These are phyloP conservation scores for Chlamydomonas applanata DNA, from an alignment of 139 green algal genomes.

Conservation along the genomic window DNA sequence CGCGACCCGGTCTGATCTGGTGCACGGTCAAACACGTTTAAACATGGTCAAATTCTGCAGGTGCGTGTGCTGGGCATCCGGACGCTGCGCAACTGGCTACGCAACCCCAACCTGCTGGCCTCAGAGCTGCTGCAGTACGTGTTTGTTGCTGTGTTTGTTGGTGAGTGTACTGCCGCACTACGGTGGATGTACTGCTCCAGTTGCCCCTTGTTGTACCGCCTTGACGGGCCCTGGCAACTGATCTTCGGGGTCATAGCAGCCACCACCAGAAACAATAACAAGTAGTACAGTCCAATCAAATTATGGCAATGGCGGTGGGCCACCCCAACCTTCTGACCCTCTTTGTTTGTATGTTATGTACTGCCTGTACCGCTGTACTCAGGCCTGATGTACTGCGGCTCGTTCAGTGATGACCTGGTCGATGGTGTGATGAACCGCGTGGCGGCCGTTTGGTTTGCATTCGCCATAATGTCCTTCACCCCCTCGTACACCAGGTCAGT, in stretches of 20 bases:
- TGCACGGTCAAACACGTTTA: too few species aligned
- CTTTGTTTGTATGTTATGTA: neutral
- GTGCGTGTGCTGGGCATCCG: slow-evolving; percentile 13
- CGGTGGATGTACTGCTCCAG: neutral
- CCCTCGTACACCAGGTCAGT: slow-evolving; percentile 23
- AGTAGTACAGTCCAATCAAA: too few species aligned
- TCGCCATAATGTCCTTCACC: slow-evolving; percentile 41
- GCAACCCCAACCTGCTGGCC: slow-evolving; percentile 32
- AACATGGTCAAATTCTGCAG: too few species aligned
- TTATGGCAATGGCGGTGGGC: too few species aligned
- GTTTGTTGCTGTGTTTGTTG: slow-evolving; percentile 31
- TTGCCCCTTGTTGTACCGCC: too few species aligned
- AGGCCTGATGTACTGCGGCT: slow-evolving; percentile 22
- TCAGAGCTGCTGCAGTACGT: slow-evolving; percentile 38
- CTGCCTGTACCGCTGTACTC: neutral
- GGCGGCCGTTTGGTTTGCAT: slow-evolving; percentile 40
- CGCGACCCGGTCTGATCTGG: too few species aligned
- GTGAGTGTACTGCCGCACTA: slow-evolving; percentile 18
- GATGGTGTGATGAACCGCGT: slow-evolving; percentile 29
- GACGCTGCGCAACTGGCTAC: slow-evolving; percentile 25
- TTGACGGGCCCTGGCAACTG: too few species aligned
- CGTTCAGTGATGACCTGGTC: slow-evolving; percentile 10
- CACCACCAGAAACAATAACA: too few species aligned
- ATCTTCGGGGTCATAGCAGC: too few species aligned
- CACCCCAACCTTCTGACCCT: too few species aligned